A percentile compares a stretch with the other conserved stretches of the same genome.
Conservation (phyloP, 805 yeast genomes). For the Candida ortonii region DNA sequence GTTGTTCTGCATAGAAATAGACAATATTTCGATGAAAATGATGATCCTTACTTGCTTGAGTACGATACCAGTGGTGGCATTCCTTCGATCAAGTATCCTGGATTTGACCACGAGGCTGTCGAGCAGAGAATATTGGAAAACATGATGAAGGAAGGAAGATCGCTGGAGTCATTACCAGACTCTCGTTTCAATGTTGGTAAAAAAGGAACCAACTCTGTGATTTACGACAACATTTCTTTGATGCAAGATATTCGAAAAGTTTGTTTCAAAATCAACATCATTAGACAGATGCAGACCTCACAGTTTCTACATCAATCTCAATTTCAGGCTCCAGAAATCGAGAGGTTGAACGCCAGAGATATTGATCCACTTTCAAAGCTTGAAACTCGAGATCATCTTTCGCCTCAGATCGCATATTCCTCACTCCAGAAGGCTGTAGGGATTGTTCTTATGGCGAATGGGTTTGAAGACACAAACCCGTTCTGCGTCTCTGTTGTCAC, state of each 20-base stretch:
- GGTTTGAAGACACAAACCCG: constrained; percentile 82
- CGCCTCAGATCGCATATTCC: constrained; percentile 58
- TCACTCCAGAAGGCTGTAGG: constrained; percentile 68
- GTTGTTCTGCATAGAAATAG: constrained; percentile 35
- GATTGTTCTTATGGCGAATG: constrained; percentile 84
- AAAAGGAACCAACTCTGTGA: constrained; percentile 58
- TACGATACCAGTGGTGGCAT: constrained; percentile 81
- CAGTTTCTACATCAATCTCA: constrained; percentile 73
- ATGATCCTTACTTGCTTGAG: constrained; percentile 69
- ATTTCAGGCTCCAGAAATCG: constrained; percentile 65
- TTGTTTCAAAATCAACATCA: constrained; percentile 83
- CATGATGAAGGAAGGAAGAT: constrained; percentile 29
- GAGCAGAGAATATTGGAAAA: constrained; percentile 45
- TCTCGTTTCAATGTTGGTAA: constrained; percentile 42
- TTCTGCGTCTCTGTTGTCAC: constrained; percentile 76
- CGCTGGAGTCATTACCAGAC: constrained; percentile 34
- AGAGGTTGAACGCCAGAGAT: constrained; percentile 57
- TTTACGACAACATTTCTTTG: constrained; percentile 64
- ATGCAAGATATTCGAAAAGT: constrained; percentile 87
- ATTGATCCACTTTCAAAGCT: constrained; percentile 81
- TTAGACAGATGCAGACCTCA: constrained; percentile 87
- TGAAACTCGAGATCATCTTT: constrained; percentile 60
- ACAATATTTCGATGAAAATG: constrained; percentile 47
- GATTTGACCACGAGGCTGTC: constrained; percentile 42
- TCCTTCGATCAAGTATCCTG: constrained; percentile 60